These are phyloP conservation scores for Graphilbum sp. DNA, from an alignment of 2,329 filamentous ascomycete genomes.

Conservation along the genomic window DNA sequence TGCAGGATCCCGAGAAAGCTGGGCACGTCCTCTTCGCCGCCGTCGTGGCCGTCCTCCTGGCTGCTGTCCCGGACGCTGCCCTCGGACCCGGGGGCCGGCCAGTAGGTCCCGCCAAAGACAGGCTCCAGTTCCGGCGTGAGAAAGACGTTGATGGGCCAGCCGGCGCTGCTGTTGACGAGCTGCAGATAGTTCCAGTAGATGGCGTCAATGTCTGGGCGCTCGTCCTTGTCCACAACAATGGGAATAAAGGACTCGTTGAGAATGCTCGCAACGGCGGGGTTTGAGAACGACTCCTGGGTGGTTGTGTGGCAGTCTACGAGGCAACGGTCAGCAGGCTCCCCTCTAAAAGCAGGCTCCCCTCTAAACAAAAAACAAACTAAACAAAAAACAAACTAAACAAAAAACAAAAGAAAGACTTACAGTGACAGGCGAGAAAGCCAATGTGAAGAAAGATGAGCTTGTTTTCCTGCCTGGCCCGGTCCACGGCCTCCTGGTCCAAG, in stretches of 20 bases:
- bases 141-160: slow-evolving; percentile 96
- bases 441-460: slow-evolving; percentile 87
- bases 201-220: slow-evolving; percentile 81
- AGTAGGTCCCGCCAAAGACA: slow-evolving; percentile 92
- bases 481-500: slow-evolving; percentile 62
- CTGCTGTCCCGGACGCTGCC: slow-evolving; percentile 17
- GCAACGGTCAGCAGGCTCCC: neutral
- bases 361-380: neutral
- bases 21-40: slow-evolving; percentile 39
- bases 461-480: slow-evolving; percentile 64
- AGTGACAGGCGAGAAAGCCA: slow-evolving; percentile 90
- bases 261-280: slow-evolving; percentile 61
- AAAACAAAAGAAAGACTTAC: slow-evolving; percentile 32
- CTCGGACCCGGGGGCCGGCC: slow-evolving; percentile 60
- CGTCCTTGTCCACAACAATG: slow-evolving; percentile 83
- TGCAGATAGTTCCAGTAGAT: slow-evolving; percentile 99
- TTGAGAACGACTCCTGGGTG: slow-evolving; percentile 80
- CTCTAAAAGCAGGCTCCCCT: neutral
- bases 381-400: neutral
- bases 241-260: slow-evolving; percentile 83
- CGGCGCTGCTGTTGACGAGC: slow-evolving; percentile 74
- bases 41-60: slow-evolving; percentile 15
- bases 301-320: slow-evolving; percentile 79
- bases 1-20: slow-evolving; percentile 70
- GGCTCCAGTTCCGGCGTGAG: slow-evolving; percentile 84